Evolutionary conservation across 2,329 filamentous ascomycete species (phyloP).

Genomic region (Monosporascus sp.): DNA sequence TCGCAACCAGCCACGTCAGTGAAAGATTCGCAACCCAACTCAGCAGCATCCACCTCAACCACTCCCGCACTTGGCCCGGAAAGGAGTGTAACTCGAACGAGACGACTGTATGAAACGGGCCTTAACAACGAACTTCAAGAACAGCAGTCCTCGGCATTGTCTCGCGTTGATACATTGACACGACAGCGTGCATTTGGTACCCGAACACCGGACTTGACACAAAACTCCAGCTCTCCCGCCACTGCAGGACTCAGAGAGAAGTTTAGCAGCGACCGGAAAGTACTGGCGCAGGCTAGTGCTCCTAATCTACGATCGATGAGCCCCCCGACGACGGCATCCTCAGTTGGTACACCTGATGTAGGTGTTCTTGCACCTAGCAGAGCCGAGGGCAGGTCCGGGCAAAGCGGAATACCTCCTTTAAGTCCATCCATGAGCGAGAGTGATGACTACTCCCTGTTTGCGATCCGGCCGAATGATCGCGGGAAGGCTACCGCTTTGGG

Average conservation of each 20-base stretch:
- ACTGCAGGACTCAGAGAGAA: constrained; percentile 40
- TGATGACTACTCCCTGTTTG: constrained; percentile 60
- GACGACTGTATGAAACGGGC: constrained; percentile 78
- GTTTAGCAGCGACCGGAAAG: constrained; percentile 38
- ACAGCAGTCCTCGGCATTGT: constrained; percentile 70
- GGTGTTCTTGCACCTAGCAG: constrained; percentile 27
- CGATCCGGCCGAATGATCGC: constrained; percentile 70
- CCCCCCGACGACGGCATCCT: constrained; percentile 37
- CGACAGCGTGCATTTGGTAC: constrained; percentile 52
- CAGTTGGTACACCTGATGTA: constrained; percentile 30
- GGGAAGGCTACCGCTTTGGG: constrained; percentile 30
- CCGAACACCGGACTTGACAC: constrained; percentile 45
- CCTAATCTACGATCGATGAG: constrained; percentile 61
- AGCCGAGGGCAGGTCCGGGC: constrained; percentile 33
- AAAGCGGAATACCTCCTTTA: constrained; percentile 45
- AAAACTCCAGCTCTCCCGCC: constrained; percentile 43
- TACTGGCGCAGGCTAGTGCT: constrained; percentile 57
- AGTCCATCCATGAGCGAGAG: constrained; percentile 69
- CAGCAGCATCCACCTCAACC: constrained; percentile 32
- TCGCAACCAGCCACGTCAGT: constrained; percentile 50
- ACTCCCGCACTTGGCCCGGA: constrained; percentile 46
- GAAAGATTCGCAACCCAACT: constrained; percentile 44
- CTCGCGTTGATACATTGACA: constrained; percentile 74
- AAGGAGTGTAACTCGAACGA: constrained; percentile 63
- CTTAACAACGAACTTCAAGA: constrained; percentile 76